Conservation (phyloP, 805 yeast species). For the Starmerella scarabaei region DNA sequence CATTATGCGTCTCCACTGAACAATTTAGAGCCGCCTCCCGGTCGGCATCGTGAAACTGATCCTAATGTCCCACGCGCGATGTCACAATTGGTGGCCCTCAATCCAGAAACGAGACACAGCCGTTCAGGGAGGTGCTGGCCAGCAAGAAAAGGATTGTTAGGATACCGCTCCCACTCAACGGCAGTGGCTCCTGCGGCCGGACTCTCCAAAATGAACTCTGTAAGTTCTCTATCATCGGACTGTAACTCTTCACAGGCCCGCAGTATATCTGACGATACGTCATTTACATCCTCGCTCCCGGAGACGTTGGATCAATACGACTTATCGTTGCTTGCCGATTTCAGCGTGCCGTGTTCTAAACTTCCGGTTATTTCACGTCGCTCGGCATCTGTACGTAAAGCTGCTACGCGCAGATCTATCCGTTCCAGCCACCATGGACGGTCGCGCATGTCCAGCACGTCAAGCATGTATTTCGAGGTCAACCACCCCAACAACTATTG, state of each 20-base stretch:
- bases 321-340: neutral
- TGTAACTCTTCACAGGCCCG: neutral
- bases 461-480: neutral
- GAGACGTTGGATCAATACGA: neutral
- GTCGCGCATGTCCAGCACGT: too few species aligned
- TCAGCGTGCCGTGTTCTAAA: neutral
- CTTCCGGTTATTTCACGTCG: neutral
- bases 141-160: neutral
- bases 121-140: neutral
- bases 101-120: too few species aligned
- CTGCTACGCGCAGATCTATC: too few species aligned
- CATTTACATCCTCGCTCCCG: neutral
- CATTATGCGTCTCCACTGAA: too few species aligned
- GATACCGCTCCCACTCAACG: neutral
- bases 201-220: neutral
- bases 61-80: too few species aligned
- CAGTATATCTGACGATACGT: neutral
- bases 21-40: too few species aligned
- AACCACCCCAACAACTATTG: slow-evolving; percentile 7
- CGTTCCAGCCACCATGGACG: too few species aligned
- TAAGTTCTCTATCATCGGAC: too few species aligned
- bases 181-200: neutral
- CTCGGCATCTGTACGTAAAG: neutral
- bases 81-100: too few species aligned
- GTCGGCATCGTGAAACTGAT: too few species aligned